These are phyloP conservation scores for Discostella stelligeroides DNA, from an alignment of 108 stramenopile species.

Conservation along the genomic window DNA sequence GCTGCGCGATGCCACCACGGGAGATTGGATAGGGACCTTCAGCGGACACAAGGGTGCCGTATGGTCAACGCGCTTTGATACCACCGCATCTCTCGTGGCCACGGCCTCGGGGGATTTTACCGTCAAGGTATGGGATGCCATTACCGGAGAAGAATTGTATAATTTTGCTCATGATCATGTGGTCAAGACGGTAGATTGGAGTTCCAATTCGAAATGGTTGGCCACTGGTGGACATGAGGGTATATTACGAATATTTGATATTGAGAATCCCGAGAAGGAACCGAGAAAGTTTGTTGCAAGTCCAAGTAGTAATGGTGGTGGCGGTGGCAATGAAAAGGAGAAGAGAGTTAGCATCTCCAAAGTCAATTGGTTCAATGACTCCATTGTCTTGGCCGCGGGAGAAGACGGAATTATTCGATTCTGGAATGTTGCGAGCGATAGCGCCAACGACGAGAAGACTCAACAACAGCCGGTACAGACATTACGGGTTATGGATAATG, in stretches of 20 bases:
- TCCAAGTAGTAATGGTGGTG: too few relatives aligned
- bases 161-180: conserved; percentile 94
- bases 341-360: conserved; percentile 70
- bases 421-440: conserved; percentile 53
- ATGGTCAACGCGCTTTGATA: conserved; percentile 93
- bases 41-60: conserved; percentile 99
- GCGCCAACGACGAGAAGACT: background rate
- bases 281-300: conserved; percentile 45
- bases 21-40: conserved; percentile 99
- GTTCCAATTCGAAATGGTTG: conserved; percentile 69
- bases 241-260: conserved; percentile 83
- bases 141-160: conserved; percentile 74
- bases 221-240: conserved; percentile 97
- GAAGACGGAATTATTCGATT: conserved; percentile 74
- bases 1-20: conserved; percentile 93
- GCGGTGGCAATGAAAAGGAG: conserved; percentile 21
- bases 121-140: conserved; percentile 89
- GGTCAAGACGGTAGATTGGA: conserved; percentile 95
- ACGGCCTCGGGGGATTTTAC: conserved; percentile 90
- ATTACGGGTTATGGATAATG: conserved; percentile 46
- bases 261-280: conserved; percentile 36
- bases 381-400: conserved; percentile 60
- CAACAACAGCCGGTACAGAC: conserved; percentile 36
- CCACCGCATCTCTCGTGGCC: conserved; percentile 77
- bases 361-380: conserved; percentile 60